Evolutionary conservation across 169 alveolate species (phyloP), one percentile per base, ranked within the genome.

Genomic region (Eimeria brunetti): DNA sequence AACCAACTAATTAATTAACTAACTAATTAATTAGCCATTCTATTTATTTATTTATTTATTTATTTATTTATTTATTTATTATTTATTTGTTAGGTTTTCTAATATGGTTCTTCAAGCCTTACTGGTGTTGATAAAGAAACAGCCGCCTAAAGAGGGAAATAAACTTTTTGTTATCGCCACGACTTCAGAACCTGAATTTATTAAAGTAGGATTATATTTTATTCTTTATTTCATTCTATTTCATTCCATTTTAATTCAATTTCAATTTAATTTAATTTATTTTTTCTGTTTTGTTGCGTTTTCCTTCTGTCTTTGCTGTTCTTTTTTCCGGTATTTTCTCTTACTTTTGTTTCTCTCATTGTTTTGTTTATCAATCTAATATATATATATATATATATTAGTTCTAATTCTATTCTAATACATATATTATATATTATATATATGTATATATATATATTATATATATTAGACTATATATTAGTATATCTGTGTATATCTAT

Each of bases 151-250:
- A 94, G 98, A 97, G 67, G 98, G 98, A 44, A 98, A 99, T 85
- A 98, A 99, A 85, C 97, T 99, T 51, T 96, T 99, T 75, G 98
- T 99, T 56, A 98, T 99, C 38, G 99, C 99, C 88, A 99, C 99
- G 33, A 99, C 99, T 36, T 98, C 99, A 0, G 99, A 98, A 81
- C 97, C 97, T 46, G 97, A 96, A 44, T 98, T 98, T 95, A 96
- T 98, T 97, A 97, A 95, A 30, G 98, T 76, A 27, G n/a, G 8
- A 16, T 36, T 53, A 33, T 56, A 41, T 81, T 76, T 75, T 1
- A 44, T 36, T 76, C 6, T 38, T 76, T 1, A 30, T 12, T 30
- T 69, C n/a, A 22, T 22, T 69, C 80, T 69, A 16, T 69, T 69
- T 30, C 11, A 27, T 22, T 14, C n/a, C 46, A 11, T 24, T 69